A percentile compares a stretch with the other conserved stretches of the same genome.
Evolutionary conservation across 2,329 filamentous ascomycete genomes (phyloP).

Genomic region (Chalara sp.): DNA sequence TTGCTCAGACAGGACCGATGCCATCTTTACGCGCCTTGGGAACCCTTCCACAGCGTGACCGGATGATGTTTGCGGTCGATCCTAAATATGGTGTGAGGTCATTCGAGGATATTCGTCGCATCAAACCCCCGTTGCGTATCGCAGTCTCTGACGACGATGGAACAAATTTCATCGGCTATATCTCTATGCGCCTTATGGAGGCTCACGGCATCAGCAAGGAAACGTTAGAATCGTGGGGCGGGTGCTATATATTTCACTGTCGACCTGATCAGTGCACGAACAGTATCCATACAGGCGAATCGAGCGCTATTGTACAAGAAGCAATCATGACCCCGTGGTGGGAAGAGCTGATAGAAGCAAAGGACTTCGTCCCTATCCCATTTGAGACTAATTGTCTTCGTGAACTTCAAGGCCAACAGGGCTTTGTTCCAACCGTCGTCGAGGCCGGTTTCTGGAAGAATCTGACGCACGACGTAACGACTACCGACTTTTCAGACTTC

Average conservation of each 20-base stretch:
- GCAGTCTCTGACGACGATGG: background rate
- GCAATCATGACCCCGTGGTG: background rate
- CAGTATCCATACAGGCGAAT: background rate
- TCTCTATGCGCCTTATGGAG: background rate
- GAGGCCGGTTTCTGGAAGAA: background rate
- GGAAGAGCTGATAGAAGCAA: background rate
- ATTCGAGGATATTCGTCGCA: background rate
- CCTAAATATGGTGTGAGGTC: background rate
- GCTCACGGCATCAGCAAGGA: background rate
- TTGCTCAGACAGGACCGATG: background rate
- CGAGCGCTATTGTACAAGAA: background rate
- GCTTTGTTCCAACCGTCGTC: background rate
- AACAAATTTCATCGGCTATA: background rate
- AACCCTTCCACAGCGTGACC: background rate
- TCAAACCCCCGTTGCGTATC: background rate
- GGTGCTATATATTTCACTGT: background rate
- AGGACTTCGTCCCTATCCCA: background rate
- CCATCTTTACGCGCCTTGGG: background rate
- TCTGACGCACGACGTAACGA: background rate
- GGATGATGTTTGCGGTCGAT: background rate
- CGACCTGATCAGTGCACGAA: background rate
- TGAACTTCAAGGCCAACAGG: background rate
- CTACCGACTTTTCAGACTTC: background rate
- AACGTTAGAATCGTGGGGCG: background rate
- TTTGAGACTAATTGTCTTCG: background rate